These are phyloP conservation scores for Penicillium griseofulvum DNA, from an alignment of 2,329 filamentous ascomycete species.

Conservation along the genomic window DNA sequence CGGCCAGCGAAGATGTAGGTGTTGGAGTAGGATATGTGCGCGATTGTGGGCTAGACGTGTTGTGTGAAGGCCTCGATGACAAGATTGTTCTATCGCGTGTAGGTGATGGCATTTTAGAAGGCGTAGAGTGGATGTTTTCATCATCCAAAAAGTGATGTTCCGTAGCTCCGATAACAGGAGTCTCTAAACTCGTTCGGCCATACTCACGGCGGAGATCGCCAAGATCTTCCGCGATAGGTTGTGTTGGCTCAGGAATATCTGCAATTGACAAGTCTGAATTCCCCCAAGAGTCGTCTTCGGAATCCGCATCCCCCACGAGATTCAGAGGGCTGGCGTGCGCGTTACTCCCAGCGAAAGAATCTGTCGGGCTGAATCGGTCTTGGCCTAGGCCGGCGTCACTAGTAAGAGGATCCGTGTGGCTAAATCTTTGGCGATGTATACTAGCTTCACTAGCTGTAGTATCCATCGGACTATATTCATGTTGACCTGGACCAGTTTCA, in stretches of 20 bases:
- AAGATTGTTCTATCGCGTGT: constrained; percentile 23
- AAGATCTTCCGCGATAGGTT: constrained; percentile 3
- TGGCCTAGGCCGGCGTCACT: constrained; percentile 12
- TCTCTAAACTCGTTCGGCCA: constrained; percentile 29
- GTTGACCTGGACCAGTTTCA: constrained; percentile 15
- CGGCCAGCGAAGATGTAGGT: constrained; percentile 38
- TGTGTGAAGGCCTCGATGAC: constrained; percentile 35
- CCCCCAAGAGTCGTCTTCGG: constrained; percentile 22
- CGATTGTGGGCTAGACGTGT: constrained; percentile 34
- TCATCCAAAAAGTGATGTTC: constrained; percentile 29
- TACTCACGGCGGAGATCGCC: constrained; percentile 17
- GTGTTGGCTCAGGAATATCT: constrained; percentile 22
- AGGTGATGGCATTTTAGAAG: constrained; percentile 37
- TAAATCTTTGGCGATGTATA: neutral
- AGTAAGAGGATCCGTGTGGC: neutral
- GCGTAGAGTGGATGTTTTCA: constrained; percentile 33
- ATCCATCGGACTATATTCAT: constrained; percentile 14
- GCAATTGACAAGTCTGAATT: constrained; percentile 24
- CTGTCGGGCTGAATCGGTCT: constrained; percentile 14
- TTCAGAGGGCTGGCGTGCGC: constrained; percentile 24
- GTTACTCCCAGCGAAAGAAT: constrained; percentile 7
- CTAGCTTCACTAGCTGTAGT: constrained; percentile 7
- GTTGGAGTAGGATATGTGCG: constrained; percentile 42
- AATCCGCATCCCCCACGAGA: constrained; percentile 12
- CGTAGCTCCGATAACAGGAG: constrained; percentile 29